Evolutionary conservation across 495 filamentous ascomycete species (phyloP).

Genomic region (Gamarada debralockiae): DNA sequence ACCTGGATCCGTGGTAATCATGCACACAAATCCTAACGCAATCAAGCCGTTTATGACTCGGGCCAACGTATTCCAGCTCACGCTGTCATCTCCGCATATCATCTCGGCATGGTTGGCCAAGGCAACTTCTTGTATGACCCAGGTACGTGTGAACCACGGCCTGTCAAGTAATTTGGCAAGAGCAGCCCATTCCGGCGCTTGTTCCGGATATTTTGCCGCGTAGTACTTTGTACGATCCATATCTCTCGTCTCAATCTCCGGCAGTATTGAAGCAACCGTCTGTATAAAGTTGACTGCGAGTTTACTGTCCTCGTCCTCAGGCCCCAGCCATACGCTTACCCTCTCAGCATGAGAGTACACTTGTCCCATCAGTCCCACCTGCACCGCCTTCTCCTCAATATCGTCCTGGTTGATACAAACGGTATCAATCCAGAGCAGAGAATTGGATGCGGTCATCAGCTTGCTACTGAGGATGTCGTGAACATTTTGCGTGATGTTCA

Average conservation of each 20-base stretch:
- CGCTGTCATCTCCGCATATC: background rate
- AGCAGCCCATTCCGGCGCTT: background rate
- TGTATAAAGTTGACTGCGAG: background rate
- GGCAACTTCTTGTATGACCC: slow-evolving; percentile 25
- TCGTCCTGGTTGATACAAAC: slow-evolving; percentile 28
- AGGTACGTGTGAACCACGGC: slow-evolving; percentile 29
- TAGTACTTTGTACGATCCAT: background rate
- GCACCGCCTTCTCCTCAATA: slow-evolving; percentile 12
- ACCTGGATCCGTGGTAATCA: no score
- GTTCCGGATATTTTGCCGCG: no score
- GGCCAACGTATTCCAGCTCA: background rate
- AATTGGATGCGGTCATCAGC: background rate
- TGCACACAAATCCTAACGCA: no score
- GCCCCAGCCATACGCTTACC: slow-evolving; percentile 25
- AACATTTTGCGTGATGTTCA: background rate
- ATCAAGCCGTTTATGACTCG: no score
- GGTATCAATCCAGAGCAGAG: slow-evolving; percentile 16
- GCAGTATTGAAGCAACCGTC: background rate
- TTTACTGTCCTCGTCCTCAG: background rate
- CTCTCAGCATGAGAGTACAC: slow-evolving; percentile 22
- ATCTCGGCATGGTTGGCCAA: slow-evolving; percentile 4
- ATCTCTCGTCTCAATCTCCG: no score
- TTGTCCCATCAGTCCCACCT: slow-evolving; percentile 25
- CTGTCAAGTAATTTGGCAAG: slow-evolving; percentile 8
- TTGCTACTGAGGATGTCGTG: background rate